phyloP scores from a whole-genome alignment of 2,329 filamentous ascomycete genomes.

The Didymella lethalis region DNA sequence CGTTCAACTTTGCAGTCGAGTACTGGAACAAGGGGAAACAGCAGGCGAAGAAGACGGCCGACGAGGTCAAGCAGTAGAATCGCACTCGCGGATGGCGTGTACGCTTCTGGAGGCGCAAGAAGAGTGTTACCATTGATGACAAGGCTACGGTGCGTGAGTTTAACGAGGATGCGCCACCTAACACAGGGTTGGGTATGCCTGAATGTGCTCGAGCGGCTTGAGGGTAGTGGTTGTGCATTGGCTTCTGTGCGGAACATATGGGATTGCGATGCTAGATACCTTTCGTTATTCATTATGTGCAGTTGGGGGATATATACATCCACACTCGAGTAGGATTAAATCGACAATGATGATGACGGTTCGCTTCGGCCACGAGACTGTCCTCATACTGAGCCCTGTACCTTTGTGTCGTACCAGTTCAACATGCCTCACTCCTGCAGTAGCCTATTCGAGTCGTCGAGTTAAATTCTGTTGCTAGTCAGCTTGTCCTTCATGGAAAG shows the following conservation, averaged over 20 bases:
- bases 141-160: constrained; percentile 4
- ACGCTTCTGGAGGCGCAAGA: background rate
- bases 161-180: constrained; percentile 8
- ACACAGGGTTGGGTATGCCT: background rate
- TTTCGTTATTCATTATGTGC: constrained; percentile 19
- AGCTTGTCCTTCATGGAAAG: constrained; percentile 20
- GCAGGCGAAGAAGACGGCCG: constrained; percentile 44
- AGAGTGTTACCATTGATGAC: background rate
- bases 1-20: constrained; percentile 38
- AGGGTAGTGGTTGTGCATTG: background rate
- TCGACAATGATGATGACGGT: constrained; percentile 14
- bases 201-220: constrained; percentile 1
- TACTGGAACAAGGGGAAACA: constrained; percentile 48
- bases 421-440: too few species aligned
- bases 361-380: background rate
- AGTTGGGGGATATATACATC: constrained; percentile 2
- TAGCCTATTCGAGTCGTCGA: too few species aligned
- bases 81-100: background rate
- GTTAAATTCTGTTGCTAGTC: constrained; percentile 1
- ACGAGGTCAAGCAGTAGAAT: constrained; percentile 47
- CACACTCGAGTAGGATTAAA: constrained; percentile 14
- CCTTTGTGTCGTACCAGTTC: too few species aligned
- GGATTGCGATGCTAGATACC: constrained; percentile 22
- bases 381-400: background rate
- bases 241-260: background rate